Percentiles rank a stretch among this genome's conserved stretches.
phyloP scores from a whole-genome alignment of 2,329 filamentous ascomycete genomes.

The Neopestalotiopsis clavispora region DNA sequence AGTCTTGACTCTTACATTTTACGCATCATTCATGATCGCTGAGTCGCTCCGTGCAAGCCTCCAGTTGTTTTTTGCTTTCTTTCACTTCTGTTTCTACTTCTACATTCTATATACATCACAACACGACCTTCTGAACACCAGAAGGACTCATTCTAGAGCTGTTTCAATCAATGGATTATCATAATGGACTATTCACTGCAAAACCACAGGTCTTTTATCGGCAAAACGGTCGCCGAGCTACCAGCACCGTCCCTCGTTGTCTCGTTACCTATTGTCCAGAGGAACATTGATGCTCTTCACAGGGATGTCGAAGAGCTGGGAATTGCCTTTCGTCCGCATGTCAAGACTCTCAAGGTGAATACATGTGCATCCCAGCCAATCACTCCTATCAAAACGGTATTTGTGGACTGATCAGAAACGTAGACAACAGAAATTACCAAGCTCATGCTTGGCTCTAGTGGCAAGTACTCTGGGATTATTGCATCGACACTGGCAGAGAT shows the following conservation, averaged over 20 bases:
- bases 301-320: constrained; percentile 11
- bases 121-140: too few relatives aligned
- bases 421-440: constrained; percentile 1
- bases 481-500: constrained; percentile 16
- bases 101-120: too few relatives aligned
- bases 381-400: too few relatives aligned
- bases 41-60: too few relatives aligned
- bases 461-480: neutral
- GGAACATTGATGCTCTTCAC: constrained; percentile 3
- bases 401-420: neutral
- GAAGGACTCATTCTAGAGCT: too few relatives aligned
- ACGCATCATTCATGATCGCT: too few relatives aligned
- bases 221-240: neutral
- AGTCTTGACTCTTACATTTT: too few relatives aligned
- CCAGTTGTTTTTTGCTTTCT: too few relatives aligned
- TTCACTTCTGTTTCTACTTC: too few relatives aligned
- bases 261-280: neutral
- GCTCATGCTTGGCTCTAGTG: constrained; percentile 6
- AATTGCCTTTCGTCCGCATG: constrained; percentile 10
- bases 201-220: constrained; percentile 8
- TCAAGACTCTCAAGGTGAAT: constrained; percentile 15
- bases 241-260: constrained; percentile 6
- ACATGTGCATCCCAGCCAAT: neutral
- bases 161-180: too few relatives aligned
- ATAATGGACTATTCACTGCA: constrained; percentile 10